phyloP scores from a whole-genome alignment of 805 yeast genomes.

The Ogataea paradorogensis region DNA sequence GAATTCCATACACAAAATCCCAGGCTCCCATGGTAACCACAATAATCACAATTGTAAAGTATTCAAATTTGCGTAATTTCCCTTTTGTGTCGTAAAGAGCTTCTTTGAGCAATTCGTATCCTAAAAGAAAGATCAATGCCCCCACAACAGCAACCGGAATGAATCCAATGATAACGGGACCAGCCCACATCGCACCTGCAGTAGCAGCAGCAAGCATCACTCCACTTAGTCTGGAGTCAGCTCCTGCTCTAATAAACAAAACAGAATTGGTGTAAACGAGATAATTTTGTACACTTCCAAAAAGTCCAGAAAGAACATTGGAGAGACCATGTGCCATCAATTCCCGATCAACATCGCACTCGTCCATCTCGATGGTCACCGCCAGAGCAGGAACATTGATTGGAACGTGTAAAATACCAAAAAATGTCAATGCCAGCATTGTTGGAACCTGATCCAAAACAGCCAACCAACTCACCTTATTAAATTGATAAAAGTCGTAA shows the following conservation, averaged over 20 bases:
- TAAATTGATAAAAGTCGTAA: slow-evolving; percentile 68
- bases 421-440: slow-evolving; percentile 93
- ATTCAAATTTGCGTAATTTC: slow-evolving; percentile 71
- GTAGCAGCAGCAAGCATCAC: slow-evolving; percentile 85
- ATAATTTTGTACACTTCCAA: slow-evolving; percentile 92
- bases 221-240: slow-evolving; percentile 86
- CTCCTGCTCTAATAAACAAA: slow-evolving; percentile 90
- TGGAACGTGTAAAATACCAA: slow-evolving; percentile 95
- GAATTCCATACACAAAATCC: slow-evolving; percentile 91
- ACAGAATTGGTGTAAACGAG: slow-evolving; percentile 93
- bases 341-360: slow-evolving; percentile 87
- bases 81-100: slow-evolving; percentile 84
- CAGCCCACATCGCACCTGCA: slow-evolving; percentile 73
- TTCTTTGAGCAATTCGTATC: slow-evolving; percentile 86
- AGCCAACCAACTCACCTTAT: slow-evolving; percentile 70
- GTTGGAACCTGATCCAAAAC: slow-evolving; percentile 75
- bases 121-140: slow-evolving; percentile 81
- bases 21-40: slow-evolving; percentile 94
- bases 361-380: slow-evolving; percentile 81
- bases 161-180: slow-evolving; percentile 89
- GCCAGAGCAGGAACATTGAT: slow-evolving; percentile 97
- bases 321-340: slow-evolving; percentile 93
- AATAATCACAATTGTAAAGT: slow-evolving; percentile 76
- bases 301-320: slow-evolving; percentile 75
- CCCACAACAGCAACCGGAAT: slow-evolving; percentile 98